These are phyloP conservation scores for Fusarium transvaalense DNA, from an alignment of 2,329 filamentous ascomycete genomes.

Conservation along the genomic window DNA sequence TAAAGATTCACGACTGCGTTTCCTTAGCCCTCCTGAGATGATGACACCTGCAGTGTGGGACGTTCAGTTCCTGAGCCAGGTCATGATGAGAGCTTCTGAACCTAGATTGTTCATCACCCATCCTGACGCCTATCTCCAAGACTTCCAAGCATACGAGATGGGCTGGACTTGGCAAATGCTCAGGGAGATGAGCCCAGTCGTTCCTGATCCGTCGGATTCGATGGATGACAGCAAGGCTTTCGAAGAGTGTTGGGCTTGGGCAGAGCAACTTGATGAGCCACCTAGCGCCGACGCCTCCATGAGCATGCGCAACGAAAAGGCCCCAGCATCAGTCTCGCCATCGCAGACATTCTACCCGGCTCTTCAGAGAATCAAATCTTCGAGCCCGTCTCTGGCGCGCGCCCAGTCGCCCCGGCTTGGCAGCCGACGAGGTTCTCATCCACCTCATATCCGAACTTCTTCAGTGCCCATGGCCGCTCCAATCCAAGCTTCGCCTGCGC, in stretches of 20 bases:
- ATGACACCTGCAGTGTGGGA: slow-evolving; percentile 79
- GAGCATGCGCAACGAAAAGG: slow-evolving; percentile 58
- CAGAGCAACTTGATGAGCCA: slow-evolving; percentile 72
- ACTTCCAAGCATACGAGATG: slow-evolving; percentile 63
- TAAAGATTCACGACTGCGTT: slow-evolving; percentile 78
- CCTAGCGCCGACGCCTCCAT: slow-evolving; percentile 60
- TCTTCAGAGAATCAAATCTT: slow-evolving; percentile 47
- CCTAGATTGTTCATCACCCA: slow-evolving; percentile 82
- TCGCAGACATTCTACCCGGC: slow-evolving; percentile 52
- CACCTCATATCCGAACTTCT: slow-evolving; percentile 63
- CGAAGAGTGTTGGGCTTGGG: slow-evolving; percentile 74
- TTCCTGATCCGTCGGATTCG: slow-evolving; percentile 57
- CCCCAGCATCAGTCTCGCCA: slow-evolving; percentile 58
- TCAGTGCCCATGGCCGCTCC: slow-evolving; percentile 63
- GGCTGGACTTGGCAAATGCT: slow-evolving; percentile 80
- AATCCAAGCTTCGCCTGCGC: slow-evolving; percentile 56
- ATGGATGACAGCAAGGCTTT: slow-evolving; percentile 61
- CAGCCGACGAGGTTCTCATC: slow-evolving; percentile 59
- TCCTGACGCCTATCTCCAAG: slow-evolving; percentile 79
- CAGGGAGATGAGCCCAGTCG: slow-evolving; percentile 70
- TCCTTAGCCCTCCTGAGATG: slow-evolving; percentile 79
- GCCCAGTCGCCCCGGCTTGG: slow-evolving; percentile 57
- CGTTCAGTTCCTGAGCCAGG: slow-evolving; percentile 75
- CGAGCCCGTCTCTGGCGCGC: slow-evolving; percentile 52
- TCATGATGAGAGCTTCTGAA: slow-evolving; percentile 78